Percentiles rank a stretch among this genome's conserved stretches.
These are phyloP conservation scores for Termitomyces sp. DNA, from an alignment of 768 basidiomycete species.

Conservation along the genomic window DNA sequence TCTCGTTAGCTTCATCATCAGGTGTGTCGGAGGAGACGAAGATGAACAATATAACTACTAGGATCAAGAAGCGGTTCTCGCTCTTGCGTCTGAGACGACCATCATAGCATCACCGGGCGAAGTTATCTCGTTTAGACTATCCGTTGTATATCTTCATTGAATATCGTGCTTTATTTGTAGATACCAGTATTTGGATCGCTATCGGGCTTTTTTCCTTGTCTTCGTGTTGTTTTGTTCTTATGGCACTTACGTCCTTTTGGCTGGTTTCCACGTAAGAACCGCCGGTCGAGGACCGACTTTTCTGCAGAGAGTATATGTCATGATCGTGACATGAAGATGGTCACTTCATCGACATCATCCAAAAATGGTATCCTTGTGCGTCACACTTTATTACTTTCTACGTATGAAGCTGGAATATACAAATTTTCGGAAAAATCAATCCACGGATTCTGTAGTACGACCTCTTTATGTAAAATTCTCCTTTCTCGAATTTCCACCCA, in stretches of 20 bases:
- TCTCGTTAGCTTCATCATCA: constrained; percentile 7
- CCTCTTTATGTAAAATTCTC: not conserved
- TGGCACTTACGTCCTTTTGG: not conserved
- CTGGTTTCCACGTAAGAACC: no score
- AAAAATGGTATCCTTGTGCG: not conserved
- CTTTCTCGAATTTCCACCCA: not conserved
- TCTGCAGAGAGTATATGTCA: not conserved
- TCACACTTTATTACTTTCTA: not conserved
- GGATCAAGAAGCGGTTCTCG: constrained; percentile 18
- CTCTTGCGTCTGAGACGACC: constrained; percentile 9
- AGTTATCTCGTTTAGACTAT: not conserved
- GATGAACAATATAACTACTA: constrained; percentile 9
- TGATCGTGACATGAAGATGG: not conserved
- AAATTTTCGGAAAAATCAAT: not conserved
- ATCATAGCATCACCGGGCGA: constrained; percentile 5
- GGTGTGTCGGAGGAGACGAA: constrained; percentile 4
- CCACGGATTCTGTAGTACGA: not conserved
- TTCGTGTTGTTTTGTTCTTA: not conserved
- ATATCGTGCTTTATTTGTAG: not conserved
- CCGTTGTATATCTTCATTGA: not conserved
- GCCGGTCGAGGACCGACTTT: not conserved
- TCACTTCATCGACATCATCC: not conserved
- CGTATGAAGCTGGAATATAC: not conserved
- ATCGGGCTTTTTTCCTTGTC: not conserved
- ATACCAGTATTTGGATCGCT: not conserved